Conservation (phyloP, 106 monocot genomes). For the Xerophyta viscosa region DNA sequence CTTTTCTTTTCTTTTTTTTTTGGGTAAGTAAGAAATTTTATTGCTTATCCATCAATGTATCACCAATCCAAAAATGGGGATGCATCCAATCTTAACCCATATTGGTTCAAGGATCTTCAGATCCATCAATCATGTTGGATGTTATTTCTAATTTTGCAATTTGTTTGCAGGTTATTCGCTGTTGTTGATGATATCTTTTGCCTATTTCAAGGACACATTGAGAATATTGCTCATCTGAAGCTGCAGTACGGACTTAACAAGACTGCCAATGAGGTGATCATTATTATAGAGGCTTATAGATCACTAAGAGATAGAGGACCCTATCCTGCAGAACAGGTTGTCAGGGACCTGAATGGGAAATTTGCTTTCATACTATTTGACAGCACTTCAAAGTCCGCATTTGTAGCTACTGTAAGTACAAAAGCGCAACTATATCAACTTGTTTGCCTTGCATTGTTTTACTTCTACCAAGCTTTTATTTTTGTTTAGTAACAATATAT, state of each 20-base stretch:
- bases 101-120: not conserved
- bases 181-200: conserved; percentile 78
- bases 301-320: conserved; percentile 88
- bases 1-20: no score
- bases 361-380: conserved; percentile 83
- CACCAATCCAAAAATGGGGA: no score
- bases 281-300: conserved; percentile 81
- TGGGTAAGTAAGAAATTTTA: no score
- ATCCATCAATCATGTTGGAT: not conserved
- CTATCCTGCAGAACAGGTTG: conserved; percentile 76
- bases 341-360: conserved; percentile 68
- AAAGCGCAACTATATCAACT: no score
- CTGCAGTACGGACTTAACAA: conserved; percentile 84
- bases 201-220: conserved; percentile 68
- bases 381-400: conserved; percentile 38
- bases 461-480: no score
- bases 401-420: conserved; percentile 70
- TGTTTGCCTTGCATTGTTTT: no score
- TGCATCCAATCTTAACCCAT: no score
- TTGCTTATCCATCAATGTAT: no score
- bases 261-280: conserved; percentile 60
- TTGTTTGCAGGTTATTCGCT: conserved; percentile 55
- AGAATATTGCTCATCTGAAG: conserved; percentile 57
- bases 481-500: no score
- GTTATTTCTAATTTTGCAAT: not conserved